phyloP scores from a whole-genome alignment of 2,329 filamentous ascomycete genomes.

The Cordyceps farinosa region DNA sequence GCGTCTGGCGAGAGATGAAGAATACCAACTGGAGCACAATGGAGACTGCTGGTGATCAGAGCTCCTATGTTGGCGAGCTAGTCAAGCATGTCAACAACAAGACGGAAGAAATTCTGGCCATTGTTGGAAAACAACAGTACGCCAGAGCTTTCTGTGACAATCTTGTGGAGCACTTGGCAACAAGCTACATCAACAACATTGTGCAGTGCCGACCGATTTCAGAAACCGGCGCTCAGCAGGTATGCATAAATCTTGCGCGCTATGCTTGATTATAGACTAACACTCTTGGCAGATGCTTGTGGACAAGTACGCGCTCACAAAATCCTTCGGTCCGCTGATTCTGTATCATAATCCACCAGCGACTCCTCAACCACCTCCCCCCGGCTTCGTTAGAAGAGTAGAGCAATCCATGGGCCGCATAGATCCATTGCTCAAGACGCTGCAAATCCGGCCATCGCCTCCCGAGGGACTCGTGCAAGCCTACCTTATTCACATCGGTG shows the following conservation, averaged over 20 bases:
- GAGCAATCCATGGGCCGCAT: constrained; percentile 80
- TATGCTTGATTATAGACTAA: constrained; percentile 22
- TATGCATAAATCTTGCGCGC: constrained; percentile 31
- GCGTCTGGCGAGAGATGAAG: constrained; percentile 93
- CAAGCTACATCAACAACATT: constrained; percentile 75
- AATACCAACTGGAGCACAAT: constrained; percentile 94
- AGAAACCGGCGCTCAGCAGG: constrained; percentile 90
- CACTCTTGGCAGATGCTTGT: constrained; percentile 70
- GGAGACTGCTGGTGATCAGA: constrained; percentile 90
- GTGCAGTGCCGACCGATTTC: constrained; percentile 88
- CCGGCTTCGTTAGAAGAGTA: constrained; percentile 79
- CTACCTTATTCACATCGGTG: constrained; percentile 94
- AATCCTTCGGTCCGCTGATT: constrained; percentile 69
- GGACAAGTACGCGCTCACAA: constrained; percentile 87
- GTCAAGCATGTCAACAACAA: constrained; percentile 68
- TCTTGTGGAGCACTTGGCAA: constrained; percentile 82
- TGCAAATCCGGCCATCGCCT: constrained; percentile 88
- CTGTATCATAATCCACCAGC: constrained; percentile 54
- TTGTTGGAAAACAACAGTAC: constrained; percentile 88
- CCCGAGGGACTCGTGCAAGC: constrained; percentile 94
- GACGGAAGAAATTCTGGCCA: constrained; percentile 68
- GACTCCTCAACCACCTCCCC: constrained; percentile 39
- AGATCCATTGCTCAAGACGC: constrained; percentile 89
- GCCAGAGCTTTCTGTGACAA: constrained; percentile 93
- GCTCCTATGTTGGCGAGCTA: constrained; percentile 82